Evolutionary conservation across 2,329 filamentous ascomycete species (phyloP).

Genomic region (Talaromyces albobiverticillius): DNA sequence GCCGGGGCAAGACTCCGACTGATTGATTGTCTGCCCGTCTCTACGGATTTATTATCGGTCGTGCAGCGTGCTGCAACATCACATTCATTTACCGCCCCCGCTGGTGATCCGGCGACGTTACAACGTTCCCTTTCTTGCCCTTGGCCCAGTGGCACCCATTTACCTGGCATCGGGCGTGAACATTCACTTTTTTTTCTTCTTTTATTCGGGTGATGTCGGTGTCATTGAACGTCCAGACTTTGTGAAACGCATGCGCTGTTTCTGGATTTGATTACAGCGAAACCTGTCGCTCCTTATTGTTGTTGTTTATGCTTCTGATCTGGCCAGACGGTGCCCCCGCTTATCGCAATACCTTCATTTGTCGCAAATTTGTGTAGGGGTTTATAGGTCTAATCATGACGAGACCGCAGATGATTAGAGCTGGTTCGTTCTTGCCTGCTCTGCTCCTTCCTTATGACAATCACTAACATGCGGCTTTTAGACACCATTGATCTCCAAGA

Average conservation of each 20-base stretch:
- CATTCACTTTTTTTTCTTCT: not conserved
- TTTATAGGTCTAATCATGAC: slow-evolving; percentile 29
- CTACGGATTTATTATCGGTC: not conserved
- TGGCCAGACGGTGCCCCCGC: not conserved
- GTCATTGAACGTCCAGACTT: not conserved
- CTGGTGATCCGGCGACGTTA: not conserved
- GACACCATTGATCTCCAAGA: slow-evolving; percentile 95
- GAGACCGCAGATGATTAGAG: slow-evolving; percentile 45
- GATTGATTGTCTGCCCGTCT: not conserved
- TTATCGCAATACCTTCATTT: not conserved
- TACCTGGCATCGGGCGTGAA: too few species aligned
- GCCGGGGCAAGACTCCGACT: slow-evolving; percentile 13
- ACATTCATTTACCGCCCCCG: slow-evolving; percentile 14
- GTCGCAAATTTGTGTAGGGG: not conserved
- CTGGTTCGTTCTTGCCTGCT: slow-evolving; percentile 33
- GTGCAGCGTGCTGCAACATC: slow-evolving; percentile 14
- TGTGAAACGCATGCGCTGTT: slow-evolving; percentile 2
- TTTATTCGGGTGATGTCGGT: not conserved
- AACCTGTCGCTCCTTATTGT: not conserved
- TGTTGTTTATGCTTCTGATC: slow-evolving; percentile 5
- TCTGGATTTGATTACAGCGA: not conserved
- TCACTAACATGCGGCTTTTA: slow-evolving; percentile 35
- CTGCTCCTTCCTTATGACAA: not conserved
- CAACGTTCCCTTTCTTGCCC: not conserved
- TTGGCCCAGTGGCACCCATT: not conserved